Base-by-base conservation (phyloP, 495 filamentous ascomycete genomes). In the Cercophora scortea region DNA sequence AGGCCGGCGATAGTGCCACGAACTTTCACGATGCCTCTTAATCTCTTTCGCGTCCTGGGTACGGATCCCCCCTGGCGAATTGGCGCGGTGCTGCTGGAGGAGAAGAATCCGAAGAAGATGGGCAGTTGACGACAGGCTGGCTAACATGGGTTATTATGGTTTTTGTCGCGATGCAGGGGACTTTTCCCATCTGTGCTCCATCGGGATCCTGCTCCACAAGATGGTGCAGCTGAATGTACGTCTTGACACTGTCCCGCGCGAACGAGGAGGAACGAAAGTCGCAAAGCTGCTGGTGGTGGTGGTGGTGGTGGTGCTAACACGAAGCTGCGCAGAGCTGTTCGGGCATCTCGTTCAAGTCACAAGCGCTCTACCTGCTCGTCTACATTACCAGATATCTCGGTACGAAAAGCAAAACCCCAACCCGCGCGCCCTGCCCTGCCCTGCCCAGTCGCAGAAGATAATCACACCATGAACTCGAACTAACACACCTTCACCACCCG, bases 341-440 rank as follows among this genome's bases (percentile, higher is more conserved):
- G 11, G 93, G 93, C 54, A 87, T 98, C 71, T 97, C 93, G 6
- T 96, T 97, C 79, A 97, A 97, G 69, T 95, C 93, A 48, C 93
- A 98, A 77, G 85, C 83, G 25, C 75, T 98, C 38, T 98, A 98
- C 71, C 70, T 97, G 55, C 73, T 95, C 38, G 94, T 98, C 50
- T 98, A 97, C 70, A 62, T 91, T 18, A 92, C 90, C 45, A 81
- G 93, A 53, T 98, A 98, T 71, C 81, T 96, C 53, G 89, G 87
- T 89, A 68, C 46, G 69, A 33, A 12, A 43, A 18, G n/a, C 53
- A 7, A 25, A 25, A 25, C 25, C n/a, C 25, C 25, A 25, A 25
- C 25, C 25, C 25, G 25, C 25, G 25, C 25, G 25, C 25, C 43
- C 16, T 19, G 32, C 18, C 43, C 16, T 47, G 6, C 35, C 10